Evolutionary conservation across 1,284 basidiomycete species (phyloP), one percentile per base, ranked within the genome.

Genomic region (Abortiporus biennis): DNA sequence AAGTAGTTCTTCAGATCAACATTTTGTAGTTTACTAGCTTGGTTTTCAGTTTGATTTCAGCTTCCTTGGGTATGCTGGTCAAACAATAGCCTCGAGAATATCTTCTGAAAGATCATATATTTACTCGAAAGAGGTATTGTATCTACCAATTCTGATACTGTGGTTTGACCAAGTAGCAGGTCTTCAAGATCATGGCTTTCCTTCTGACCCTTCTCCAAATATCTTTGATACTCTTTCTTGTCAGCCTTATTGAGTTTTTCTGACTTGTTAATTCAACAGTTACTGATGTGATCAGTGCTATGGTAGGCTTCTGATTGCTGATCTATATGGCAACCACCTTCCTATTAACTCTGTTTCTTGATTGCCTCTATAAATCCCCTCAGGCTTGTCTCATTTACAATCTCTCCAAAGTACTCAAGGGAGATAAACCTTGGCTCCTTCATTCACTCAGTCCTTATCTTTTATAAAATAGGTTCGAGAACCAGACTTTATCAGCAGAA

Each of bases 191-290:
- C 9, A 65, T 67, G 23, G 36, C 55, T 19, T 36, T 46, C 11
- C 52, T 58, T 22, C 56, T 54, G 9, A 33, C 56, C 6, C 38
- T 56, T 15, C 52, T 55, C 1, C 54, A 56, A 30, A 20, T 53
- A n/a, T 39, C 56, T 6, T 29, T 56, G 16, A 41, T 53, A 15
- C 45, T 56, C 30, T 51, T 51, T 41, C 29, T 52, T 22, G 27
- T 37, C 24, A 48, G 48, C 3, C 43, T 52, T 21, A 23, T 56
- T 13, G 41, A 53, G 16, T 41, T 55, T 6, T 40, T 56, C 9
- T 54, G 52, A 49, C 11, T 30, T 8, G 24, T 23, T 3, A 29
- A 40, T 29, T 5, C n/a, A 3, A 17, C 11, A 4, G n/a, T 40
- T 6, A 19, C 25, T 4, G n/a, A 13, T 11, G 15, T 20, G 16